Evolutionary conservation across 345 rosid genomes (phyloP), one percentile per base, ranked within the genome.

Genomic region (Mallotus nudiflorus): DNA sequence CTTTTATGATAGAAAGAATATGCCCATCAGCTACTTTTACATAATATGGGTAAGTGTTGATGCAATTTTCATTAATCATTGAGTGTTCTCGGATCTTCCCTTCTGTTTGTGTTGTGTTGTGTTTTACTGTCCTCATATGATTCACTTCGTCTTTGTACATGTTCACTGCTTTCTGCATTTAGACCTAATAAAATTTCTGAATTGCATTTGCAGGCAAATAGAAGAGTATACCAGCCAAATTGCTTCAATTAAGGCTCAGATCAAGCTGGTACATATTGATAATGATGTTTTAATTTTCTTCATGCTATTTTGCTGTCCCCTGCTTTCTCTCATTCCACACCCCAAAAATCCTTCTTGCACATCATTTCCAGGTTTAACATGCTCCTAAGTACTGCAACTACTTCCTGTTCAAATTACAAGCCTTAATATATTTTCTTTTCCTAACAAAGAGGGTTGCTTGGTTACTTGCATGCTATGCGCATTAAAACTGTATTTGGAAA

Each of bases 201-300:
- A 53, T 73, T 68, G 25, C 60, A n/a, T 45, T 44, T 72, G 76
- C 91, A 92, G 97, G 76, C 82, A 88, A 82, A 62, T 87, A 75
- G 89, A 86, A 73, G 93, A 95, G 63, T 82, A 82, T 65, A 86
- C 84, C 51, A 65, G 53, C 22, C 67, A 83, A 62, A 84, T 91
- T 31, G 87, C 93, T 10, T 80, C 87, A 67, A 91, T 91, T 58
- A 91, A 90, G 82, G 93, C 88, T 10, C 91, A 87, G 65, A 94
- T 94, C 73, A 90, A 94, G 78, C 51, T 83, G 85, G 93, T 94
- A 82, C 9, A 25, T 59, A n/a, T 22, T 18, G 12, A 0, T 31
- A 9, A 18, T 27, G n/a, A 28, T 19, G 12, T 15, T 33, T 40
- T 54, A 22, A 27, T 24, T 24, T 39, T 24, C 3, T 49, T 60